Evolutionary conservation across 1,284 basidiomycete genomes (phyloP).

Genomic region (Salmacisia buchloeana): DNA sequence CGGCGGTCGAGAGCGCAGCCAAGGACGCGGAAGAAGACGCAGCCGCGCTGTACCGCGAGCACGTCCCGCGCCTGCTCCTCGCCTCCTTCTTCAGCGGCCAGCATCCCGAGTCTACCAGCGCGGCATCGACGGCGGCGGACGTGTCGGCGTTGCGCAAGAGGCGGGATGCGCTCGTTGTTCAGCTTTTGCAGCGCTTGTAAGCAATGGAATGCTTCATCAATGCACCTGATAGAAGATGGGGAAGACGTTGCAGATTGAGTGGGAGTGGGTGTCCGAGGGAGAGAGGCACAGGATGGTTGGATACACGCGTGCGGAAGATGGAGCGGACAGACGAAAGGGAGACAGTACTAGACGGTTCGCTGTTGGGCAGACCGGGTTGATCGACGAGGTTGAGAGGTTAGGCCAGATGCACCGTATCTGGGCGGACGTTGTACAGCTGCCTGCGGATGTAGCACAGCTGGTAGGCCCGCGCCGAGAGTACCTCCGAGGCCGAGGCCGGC

Average conservation of each 20-base stretch:
- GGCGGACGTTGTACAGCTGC: slow-evolving; percentile 27
- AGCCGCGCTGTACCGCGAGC: not conserved
- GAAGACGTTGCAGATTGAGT: too few relatives aligned
- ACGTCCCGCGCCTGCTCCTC: not conserved
- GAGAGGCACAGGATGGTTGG: too few relatives aligned
- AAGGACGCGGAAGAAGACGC: not conserved
- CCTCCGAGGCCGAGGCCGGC: slow-evolving; percentile 21
- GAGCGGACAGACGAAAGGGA: too few relatives aligned
- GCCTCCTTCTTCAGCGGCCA: slow-evolving; percentile 1
- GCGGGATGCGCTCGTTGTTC: not conserved
- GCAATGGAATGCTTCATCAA: too few relatives aligned
- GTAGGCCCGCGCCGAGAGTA: slow-evolving; percentile 36
- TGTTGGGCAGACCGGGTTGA: too few relatives aligned
- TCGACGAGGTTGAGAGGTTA: too few relatives aligned
- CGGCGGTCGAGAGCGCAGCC: not conserved
- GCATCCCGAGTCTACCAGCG: not conserved
- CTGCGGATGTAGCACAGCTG: slow-evolving; percentile 43
- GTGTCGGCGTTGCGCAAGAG: not conserved
- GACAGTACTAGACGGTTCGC: too few relatives aligned
- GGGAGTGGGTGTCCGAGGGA: too few relatives aligned
- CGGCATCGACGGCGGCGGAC: not conserved
- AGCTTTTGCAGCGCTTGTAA: not conserved
- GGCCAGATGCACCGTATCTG: slow-evolving; percentile 5
- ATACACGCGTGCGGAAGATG: too few relatives aligned
- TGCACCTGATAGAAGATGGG: too few relatives aligned